Evolutionary conservation across 805 yeast genomes (phyloP).

Genomic region (Pichia membranifaciens): DNA sequence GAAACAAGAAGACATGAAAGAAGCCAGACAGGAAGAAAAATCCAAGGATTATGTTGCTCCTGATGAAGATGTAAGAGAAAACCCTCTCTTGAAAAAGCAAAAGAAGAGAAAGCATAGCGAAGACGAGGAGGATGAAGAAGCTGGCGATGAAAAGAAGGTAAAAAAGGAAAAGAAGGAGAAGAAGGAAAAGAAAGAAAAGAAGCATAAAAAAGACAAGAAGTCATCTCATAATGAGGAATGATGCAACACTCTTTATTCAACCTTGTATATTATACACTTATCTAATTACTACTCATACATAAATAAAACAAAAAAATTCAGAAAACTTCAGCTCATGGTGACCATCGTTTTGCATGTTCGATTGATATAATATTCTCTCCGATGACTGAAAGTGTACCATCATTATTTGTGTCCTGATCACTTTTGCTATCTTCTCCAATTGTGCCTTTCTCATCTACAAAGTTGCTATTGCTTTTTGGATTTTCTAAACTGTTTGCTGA

Average conservation of each 20-base stretch:
- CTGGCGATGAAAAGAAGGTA: conserved; percentile 17
- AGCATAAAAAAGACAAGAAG: conserved; percentile 9
- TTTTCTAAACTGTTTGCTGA: background rate
- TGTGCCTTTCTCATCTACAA: background rate
- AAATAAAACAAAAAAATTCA: background rate
- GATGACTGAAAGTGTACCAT: conserved; percentile 7
- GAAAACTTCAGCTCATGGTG: conserved; percentile 1
- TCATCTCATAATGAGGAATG: too few species aligned
- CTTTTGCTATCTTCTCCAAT: background rate
- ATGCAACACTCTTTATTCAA: too few species aligned
- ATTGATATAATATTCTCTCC: conserved; percentile 7
- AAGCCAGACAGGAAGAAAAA: conserved; percentile 61
- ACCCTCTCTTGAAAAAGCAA: conserved; percentile 29
- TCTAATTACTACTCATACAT: background rate
- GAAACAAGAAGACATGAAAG: conserved; percentile 67
- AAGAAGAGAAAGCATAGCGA: conserved; percentile 20
- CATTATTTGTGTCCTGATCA: background rate
- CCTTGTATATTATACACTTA: background rate
- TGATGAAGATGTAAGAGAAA: conserved; percentile 47
- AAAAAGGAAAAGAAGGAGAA: conserved; percentile 14
- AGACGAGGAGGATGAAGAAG: background rate
- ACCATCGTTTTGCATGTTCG: conserved; percentile 4
- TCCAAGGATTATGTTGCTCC: conserved; percentile 82
- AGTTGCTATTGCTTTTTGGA: background rate
- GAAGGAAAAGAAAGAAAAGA: conserved; percentile 15